A percentile compares a stretch with the other conserved stretches of the same genome.
These are phyloP conservation scores for Mychonastes homosphaera DNA, from an alignment of 139 green algal genomes.

Conservation along the genomic window DNA sequence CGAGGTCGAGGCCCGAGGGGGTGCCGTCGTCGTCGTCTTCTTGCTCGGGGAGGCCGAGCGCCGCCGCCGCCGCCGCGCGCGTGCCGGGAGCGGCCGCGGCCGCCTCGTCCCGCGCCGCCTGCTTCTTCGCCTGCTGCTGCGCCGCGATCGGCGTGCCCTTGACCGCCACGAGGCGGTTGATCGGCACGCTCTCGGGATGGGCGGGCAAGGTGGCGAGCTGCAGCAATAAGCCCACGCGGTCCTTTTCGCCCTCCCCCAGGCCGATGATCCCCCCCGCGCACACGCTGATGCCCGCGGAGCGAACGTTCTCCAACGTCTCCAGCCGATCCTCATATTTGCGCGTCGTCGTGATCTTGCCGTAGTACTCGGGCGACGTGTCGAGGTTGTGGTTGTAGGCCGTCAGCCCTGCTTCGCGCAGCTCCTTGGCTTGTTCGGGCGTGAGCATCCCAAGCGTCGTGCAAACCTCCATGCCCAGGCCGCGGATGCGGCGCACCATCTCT, in stretches of 20 bases:
- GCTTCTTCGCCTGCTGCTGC: conserved; percentile 5
- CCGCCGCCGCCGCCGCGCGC: no score
- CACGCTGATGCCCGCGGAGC: conserved; percentile 80
- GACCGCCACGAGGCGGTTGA: conserved; percentile 92
- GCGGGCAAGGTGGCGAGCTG: conserved; percentile 87
- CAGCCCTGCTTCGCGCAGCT: conserved; percentile 84
- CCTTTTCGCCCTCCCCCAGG: conserved; percentile 70
- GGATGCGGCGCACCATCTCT: conserved; percentile 79
- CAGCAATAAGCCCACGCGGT: conserved; percentile 76
- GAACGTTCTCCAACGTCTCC: neutral
- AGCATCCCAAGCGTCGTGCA: conserved; percentile 86
- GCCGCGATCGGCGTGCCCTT: conserved; percentile 83
- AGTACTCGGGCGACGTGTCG: conserved; percentile 93
- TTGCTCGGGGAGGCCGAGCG: no score
- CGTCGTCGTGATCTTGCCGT: conserved; percentile 81
- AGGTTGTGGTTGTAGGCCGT: conserved; percentile 99
- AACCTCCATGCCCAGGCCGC: conserved; percentile 74
- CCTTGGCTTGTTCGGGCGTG: conserved; percentile 58
- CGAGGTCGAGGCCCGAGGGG: conserved; percentile 62
- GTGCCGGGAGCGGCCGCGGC: no score
- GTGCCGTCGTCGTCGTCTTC: conserved; percentile 35
- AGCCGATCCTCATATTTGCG: conserved; percentile 73
- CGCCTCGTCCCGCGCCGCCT: neutral
- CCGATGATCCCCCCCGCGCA: conserved; percentile 93
- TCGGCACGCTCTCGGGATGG: conserved; percentile 93